Percentiles rank a stretch among this genome's conserved stretches.
These are phyloP conservation scores for Coemansia interrupta DNA, from an alignment of 192 early-diverging fungal species.

Conservation along the genomic window DNA sequence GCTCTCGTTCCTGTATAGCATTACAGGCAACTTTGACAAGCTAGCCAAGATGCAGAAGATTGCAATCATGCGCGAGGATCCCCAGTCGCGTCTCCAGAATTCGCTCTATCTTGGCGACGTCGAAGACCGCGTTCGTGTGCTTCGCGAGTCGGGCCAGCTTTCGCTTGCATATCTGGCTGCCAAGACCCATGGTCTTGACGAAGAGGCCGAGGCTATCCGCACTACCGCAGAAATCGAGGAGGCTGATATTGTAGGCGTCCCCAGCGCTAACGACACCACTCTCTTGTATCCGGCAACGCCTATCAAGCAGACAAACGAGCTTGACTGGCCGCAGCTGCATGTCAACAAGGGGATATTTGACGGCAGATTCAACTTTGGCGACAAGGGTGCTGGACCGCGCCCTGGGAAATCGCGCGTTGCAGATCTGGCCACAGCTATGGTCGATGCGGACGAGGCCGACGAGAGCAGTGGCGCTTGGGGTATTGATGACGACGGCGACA, in stretches of 20 bases:
- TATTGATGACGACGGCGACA: slow-evolving; percentile 71
- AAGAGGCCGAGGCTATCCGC: slow-evolving; percentile 82
- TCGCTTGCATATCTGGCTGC: slow-evolving; percentile 92
- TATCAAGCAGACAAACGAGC: slow-evolving; percentile 65
- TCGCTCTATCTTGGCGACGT: slow-evolving; percentile 87
- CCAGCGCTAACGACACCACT: slow-evolving; percentile 36
- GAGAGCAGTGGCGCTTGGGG: slow-evolving; percentile 75
- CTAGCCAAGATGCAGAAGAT: slow-evolving; percentile 94
- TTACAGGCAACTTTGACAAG: slow-evolving; percentile 89
- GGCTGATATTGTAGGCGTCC: slow-evolving; percentile 47
- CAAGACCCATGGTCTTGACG: slow-evolving; percentile 80
- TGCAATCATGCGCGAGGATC: slow-evolving; percentile 76
- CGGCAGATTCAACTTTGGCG: slow-evolving; percentile 60
- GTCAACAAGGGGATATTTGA: slow-evolving; percentile 86
- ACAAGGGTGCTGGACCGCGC: slow-evolving; percentile 44
- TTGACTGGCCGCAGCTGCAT: slow-evolving; percentile 90
- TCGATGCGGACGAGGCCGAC: slow-evolving; percentile 55
- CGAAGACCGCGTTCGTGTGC: slow-evolving; percentile 80
- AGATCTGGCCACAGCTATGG: slow-evolving; percentile 59
- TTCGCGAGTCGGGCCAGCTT: slow-evolving; percentile 84
- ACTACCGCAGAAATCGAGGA: slow-evolving; percentile 67
- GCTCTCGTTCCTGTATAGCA: slow-evolving; percentile 93
- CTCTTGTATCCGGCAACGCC: slow-evolving; percentile 71
- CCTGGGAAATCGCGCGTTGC: slow-evolving; percentile 52
- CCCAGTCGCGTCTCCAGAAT: slow-evolving; percentile 91